phyloP scores from a whole-genome alignment of 257 asterid genomes.

The Verbascum thapsus region DNA sequence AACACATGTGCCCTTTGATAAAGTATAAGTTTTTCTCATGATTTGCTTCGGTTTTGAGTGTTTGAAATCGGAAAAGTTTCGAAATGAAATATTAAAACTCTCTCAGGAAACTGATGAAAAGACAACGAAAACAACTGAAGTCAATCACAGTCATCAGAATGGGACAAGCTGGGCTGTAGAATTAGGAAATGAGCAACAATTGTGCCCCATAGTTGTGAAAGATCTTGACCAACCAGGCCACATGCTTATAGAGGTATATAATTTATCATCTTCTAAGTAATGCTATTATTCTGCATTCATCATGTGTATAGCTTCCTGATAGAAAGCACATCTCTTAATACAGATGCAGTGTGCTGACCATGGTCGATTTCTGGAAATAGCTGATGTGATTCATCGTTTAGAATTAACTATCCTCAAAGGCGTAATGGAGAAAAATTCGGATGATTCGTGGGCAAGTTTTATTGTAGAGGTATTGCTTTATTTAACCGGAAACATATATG shows the following conservation, averaged over 20 bases:
- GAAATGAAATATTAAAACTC: constrained; percentile 19
- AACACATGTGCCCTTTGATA: background rate
- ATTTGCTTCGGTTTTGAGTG: background rate
- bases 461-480: constrained; percentile 72
- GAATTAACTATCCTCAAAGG: constrained; percentile 75
- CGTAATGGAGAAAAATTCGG: constrained; percentile 58
- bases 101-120: constrained; percentile 46
- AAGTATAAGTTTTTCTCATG: too few species aligned
- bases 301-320: constrained; percentile 15
- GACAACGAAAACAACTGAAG: constrained; percentile 38
- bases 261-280: constrained; percentile 5
- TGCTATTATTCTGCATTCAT: background rate
- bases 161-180: constrained; percentile 96
- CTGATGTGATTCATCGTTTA: constrained; percentile 75
- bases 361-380: constrained; percentile 72
- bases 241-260: constrained; percentile 83
- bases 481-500: constrained; percentile 13
- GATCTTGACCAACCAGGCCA: constrained; percentile 82
- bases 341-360: constrained; percentile 83
- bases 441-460: constrained; percentile 69
- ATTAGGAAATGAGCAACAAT: constrained; percentile 54
- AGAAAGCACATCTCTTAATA: constrained; percentile 12
- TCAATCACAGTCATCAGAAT: constrained; percentile 38
- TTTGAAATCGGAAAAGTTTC: background rate
- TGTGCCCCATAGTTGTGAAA: constrained; percentile 80